A percentile compares a stretch with the other conserved stretches of the same genome.
These are phyloP conservation scores for Blastobotrys ciferrii DNA, from an alignment of 1,139 yeast species.

Conservation along the genomic window DNA sequence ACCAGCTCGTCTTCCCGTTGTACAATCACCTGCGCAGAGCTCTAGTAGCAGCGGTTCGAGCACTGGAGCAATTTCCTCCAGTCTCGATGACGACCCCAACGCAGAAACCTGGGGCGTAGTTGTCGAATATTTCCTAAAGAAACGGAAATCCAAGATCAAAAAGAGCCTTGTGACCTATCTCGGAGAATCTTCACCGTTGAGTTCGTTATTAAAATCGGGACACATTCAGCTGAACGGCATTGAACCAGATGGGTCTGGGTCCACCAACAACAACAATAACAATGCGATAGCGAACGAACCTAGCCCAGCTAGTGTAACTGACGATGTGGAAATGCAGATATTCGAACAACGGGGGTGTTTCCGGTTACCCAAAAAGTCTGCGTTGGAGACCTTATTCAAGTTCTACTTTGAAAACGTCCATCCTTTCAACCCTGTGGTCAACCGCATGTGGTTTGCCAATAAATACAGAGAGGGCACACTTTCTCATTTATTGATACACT, in stretches of 20 bases:
- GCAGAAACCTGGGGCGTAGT: slow-evolving; percentile 9
- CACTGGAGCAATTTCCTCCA: no score
- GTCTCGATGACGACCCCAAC: slow-evolving; percentile 1
- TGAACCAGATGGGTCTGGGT: neutral
- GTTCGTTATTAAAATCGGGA: slow-evolving; percentile 18
- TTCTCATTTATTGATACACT: slow-evolving; percentile 16
- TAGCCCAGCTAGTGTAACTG: no score
- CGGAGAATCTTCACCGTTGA: slow-evolving; percentile 20
- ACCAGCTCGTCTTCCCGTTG: no score
- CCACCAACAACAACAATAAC: neutral
- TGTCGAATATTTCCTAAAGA: slow-evolving; percentile 10
- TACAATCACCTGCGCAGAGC: neutral
- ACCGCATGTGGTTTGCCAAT: slow-evolving; percentile 19
- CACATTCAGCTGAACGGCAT: slow-evolving; percentile 14
- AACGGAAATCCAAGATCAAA: slow-evolving; percentile 6
- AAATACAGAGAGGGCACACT: slow-evolving; percentile 10
- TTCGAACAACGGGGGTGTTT: slow-evolving; percentile 8
- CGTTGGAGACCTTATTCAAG: slow-evolving; percentile 15
- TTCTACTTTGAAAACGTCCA: slow-evolving; percentile 19
- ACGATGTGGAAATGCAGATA: neutral
- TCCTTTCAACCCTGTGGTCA: slow-evolving; percentile 21
- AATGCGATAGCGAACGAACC: no score
- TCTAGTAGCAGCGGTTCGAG: neutral
- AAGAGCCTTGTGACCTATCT: slow-evolving; percentile 16
- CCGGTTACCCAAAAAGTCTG: slow-evolving; percentile 10